phyloP scores from a whole-genome alignment of 139 green algal species.

The Astrephomene gubernaculifera region DNA sequence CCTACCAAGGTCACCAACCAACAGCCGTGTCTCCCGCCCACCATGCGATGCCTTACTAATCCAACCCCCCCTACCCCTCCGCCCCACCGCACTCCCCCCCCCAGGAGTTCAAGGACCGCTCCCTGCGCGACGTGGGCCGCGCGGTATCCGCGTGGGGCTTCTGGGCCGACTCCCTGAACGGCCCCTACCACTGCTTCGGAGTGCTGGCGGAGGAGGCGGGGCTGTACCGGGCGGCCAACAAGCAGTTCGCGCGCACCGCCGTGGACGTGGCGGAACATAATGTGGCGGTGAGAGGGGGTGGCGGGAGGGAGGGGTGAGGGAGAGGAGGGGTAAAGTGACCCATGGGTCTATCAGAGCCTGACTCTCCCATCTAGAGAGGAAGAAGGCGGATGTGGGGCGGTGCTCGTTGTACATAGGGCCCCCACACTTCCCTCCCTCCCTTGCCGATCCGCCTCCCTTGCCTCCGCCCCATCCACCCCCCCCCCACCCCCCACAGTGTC shows the following conservation, averaged over 20 bases:
- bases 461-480: too few species aligned
- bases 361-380: too few species aligned
- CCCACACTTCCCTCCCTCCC: too few species aligned
- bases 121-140: slow-evolving; percentile 67
- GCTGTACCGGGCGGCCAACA: slow-evolving; percentile 71
- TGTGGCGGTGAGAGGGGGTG: slow-evolving; percentile 61
- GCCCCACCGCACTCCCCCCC: neutral
- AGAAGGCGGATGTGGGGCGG: too few species aligned
- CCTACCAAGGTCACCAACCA: too few species aligned
- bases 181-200: slow-evolving; percentile 78
- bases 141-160: slow-evolving; percentile 75
- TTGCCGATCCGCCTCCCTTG: too few species aligned
- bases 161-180: slow-evolving; percentile 80
- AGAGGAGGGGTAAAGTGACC: too few species aligned
- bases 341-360: too few species aligned
- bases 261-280: slow-evolving; percentile 79
- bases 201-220: slow-evolving; percentile 52
- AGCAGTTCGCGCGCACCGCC: slow-evolving; percentile 73
- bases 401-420: too few species aligned
- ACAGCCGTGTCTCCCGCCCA: too few species aligned
- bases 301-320: neutral
- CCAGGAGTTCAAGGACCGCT: slow-evolving; percentile 52
- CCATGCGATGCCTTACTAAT: neutral
- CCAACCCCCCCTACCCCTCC: neutral
- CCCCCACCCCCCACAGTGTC: too few species aligned